phyloP scores from a whole-genome alignment of 164 flowering plant genomes.

The Umbellularia californica region DNA sequence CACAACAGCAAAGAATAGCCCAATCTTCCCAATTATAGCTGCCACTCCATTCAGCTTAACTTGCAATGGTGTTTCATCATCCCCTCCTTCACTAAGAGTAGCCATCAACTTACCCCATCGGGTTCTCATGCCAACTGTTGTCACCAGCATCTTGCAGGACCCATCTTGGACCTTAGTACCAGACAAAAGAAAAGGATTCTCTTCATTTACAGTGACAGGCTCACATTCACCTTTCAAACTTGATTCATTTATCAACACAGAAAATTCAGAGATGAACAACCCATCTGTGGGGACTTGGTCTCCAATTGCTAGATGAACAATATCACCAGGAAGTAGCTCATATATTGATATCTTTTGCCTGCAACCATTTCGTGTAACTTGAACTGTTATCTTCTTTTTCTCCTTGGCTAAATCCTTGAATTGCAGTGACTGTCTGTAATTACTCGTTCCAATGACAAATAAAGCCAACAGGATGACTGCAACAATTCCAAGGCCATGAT shows the following conservation, averaged over 20 bases:
- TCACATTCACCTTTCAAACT: conserved; percentile 92
- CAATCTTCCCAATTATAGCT: conserved; percentile 80
- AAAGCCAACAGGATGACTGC: conserved; percentile 85
- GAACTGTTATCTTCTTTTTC: conserved; percentile 75
- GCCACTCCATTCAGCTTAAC: conserved; percentile 93
- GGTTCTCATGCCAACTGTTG: conserved; percentile 95
- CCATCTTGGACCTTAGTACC: conserved; percentile 98
- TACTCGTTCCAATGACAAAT: conserved; percentile 91
- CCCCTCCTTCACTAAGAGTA: conserved; percentile 92
- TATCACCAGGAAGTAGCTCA: conserved; percentile 83
- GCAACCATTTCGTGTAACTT: conserved; percentile 67
- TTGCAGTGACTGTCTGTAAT: conserved; percentile 82
- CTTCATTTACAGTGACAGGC: conserved; percentile 49
- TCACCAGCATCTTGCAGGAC: conserved; percentile 92
- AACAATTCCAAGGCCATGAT: conserved; percentile 94
- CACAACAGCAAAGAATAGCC: conserved; percentile 81
- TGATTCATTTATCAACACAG: conserved; percentile 75
- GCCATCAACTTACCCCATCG: conserved; percentile 98
- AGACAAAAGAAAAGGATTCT: conserved; percentile 76
- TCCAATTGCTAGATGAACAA: conserved; percentile 85
- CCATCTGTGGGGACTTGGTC: conserved; percentile 98
- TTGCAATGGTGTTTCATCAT: conserved; percentile 89
- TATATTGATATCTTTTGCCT: conserved; percentile 83
- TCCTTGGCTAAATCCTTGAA: conserved; percentile 89
- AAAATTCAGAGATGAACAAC: conserved; percentile 74